Conservation (phyloP, 1,284 basidiomycete species). For the Malassezia arunalokei region DNA sequence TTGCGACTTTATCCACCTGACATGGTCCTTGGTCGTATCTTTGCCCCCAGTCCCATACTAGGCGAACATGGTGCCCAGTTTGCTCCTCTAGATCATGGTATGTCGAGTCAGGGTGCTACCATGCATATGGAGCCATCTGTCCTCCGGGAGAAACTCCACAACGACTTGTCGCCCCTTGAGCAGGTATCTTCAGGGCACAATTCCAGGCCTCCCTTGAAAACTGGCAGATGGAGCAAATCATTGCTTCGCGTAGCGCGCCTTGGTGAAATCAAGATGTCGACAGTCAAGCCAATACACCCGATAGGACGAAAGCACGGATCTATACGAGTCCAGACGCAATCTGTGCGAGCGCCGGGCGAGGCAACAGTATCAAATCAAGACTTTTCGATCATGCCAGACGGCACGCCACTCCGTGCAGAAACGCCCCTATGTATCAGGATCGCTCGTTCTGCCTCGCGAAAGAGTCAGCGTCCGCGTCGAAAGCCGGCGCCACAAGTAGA, state of each 20-base stretch:
- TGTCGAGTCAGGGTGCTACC: neutral
- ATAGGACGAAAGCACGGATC: constrained; percentile 7
- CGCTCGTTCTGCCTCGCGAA: neutral
- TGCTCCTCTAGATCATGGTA: neutral
- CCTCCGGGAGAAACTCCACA: neutral
- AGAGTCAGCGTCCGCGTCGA: neutral
- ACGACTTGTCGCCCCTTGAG: neutral
- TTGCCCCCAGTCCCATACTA: neutral
- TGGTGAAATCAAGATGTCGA: neutral
- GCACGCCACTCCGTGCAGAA: neutral
- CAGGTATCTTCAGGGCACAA: neutral
- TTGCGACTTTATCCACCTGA: neutral
- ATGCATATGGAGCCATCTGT: neutral
- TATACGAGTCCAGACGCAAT: constrained; percentile 1
- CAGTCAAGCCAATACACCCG: neutral
- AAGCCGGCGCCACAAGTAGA: neutral
- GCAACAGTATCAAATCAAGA: neutral
- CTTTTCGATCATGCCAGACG: neutral
- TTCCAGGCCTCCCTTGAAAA: neutral
- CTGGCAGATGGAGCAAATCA: neutral
- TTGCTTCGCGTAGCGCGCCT: neutral
- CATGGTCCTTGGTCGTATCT: neutral
- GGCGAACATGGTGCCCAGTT: too few species aligned
- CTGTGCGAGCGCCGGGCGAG: too few species aligned
- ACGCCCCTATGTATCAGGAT: constrained; percentile 10